A percentile compares a stretch with the other conserved stretches of the same genome.
Conservation (phyloP, 1,284 basidiomycete genomes). For the Fistulinella staudtii region DNA sequence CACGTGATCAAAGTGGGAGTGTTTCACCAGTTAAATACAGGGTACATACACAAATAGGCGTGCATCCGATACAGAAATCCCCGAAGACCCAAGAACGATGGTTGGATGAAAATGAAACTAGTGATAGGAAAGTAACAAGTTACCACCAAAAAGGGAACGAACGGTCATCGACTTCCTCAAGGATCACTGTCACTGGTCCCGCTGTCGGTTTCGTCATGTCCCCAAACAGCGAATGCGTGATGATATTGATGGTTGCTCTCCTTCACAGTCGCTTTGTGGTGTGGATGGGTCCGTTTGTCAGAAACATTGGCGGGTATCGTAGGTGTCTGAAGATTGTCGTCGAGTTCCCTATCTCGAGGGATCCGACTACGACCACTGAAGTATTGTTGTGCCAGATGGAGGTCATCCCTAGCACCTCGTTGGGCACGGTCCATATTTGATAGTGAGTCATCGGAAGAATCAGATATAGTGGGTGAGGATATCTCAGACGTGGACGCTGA, state of each 20-base stretch:
- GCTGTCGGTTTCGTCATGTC: conserved; percentile 84
- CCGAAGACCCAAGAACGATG: conserved; percentile 1
- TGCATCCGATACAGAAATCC: not conserved
- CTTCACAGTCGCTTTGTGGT: conserved; percentile 36
- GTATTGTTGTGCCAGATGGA: conserved; percentile 43
- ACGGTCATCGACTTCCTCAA: conserved; percentile 8
- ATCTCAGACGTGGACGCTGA: conserved; percentile 26
- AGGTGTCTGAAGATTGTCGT: conserved; percentile 55
- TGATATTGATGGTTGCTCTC: conserved; percentile 43
- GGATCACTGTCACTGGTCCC: conserved; percentile 69
- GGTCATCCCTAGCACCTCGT: conserved; percentile 50
- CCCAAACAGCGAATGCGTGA: conserved; percentile 76
- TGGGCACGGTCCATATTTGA: conserved; percentile 32
- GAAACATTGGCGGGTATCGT: conserved; percentile 44
- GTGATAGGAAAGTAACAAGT: not conserved
- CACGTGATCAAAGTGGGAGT: conserved; percentile 27
- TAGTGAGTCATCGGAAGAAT: conserved; percentile 34
- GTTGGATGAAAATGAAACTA: conserved; percentile 3
- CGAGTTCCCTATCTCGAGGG: conserved; percentile 51
- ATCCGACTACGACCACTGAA: conserved; percentile 50
- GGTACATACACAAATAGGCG: conserved; percentile 5
- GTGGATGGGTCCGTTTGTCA: conserved; percentile 34
- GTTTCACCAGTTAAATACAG: conserved; percentile 1
- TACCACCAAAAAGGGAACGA: not conserved
- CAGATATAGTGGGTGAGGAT: conserved; percentile 41